Conservation (phyloP, 1,284 basidiomycete species). For the Rhizoctonia solani region DNA sequence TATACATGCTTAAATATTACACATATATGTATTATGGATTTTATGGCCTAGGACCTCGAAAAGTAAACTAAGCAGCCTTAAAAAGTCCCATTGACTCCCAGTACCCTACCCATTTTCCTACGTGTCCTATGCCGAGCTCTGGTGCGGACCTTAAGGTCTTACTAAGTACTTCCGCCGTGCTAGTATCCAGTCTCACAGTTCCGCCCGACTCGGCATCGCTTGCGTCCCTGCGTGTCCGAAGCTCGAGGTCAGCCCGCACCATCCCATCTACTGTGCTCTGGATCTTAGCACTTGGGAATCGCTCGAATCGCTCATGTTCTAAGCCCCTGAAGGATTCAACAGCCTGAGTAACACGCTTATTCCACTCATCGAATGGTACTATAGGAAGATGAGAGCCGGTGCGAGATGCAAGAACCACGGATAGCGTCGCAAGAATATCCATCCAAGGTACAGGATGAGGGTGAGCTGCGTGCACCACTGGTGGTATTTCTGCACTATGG, state of each 20-base stretch:
- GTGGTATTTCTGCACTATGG: background rate
- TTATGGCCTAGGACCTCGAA: too few species aligned
- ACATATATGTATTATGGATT: too few species aligned
- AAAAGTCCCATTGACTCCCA: background rate
- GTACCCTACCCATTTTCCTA: background rate
- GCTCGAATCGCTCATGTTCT: constrained; percentile 43
- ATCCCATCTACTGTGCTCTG: constrained; percentile 1
- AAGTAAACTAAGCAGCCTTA: too few species aligned
- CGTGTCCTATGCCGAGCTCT: background rate
- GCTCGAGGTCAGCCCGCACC: background rate
- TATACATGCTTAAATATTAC: too few species aligned
- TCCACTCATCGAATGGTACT: constrained; percentile 45
- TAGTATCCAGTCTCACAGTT: constrained; percentile 38
- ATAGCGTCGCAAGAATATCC: constrained; percentile 39
- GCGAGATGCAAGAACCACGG: constrained; percentile 39
- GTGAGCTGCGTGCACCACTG: constrained; percentile 43
- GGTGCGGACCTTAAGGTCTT: background rate
- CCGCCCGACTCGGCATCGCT: constrained; percentile 39
- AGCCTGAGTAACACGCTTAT: constrained; percentile 41
- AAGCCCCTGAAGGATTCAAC: constrained; percentile 26
- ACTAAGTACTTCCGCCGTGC: constrained; percentile 39
- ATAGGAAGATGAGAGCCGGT: constrained; percentile 32
- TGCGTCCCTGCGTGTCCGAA: background rate
- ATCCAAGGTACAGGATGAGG: constrained; percentile 43
- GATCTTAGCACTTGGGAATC: constrained; percentile 41